A percentile compares a stretch with the other conserved stretches of the same genome.
Evolutionary conservation across 805 yeast species (phyloP).

Genomic region (Saturnispora saitoi): DNA sequence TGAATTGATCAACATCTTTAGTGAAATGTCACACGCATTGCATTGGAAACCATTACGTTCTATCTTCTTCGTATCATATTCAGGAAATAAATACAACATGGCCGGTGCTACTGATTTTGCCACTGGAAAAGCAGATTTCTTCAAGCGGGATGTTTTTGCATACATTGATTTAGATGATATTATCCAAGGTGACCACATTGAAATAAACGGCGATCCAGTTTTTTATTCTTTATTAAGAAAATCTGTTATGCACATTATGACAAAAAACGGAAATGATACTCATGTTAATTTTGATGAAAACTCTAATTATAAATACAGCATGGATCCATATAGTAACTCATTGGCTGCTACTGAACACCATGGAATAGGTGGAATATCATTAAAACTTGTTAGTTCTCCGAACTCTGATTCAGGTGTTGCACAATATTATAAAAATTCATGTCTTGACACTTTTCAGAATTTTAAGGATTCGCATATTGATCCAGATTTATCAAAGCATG

Average conservation of each 20-base stretch:
- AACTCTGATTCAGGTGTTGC: constrained; percentile 19
- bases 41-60: constrained; percentile 82
- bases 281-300: constrained; percentile 43
- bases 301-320: background rate
- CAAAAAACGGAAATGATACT: constrained; percentile 23
- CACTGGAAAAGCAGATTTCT: constrained; percentile 43
- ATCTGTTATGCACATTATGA: constrained; percentile 28
- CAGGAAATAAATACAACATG: constrained; percentile 67
- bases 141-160: constrained; percentile 54
- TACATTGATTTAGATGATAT: constrained; percentile 70
- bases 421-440: constrained; percentile 42
- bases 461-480: constrained; percentile 44
- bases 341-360: constrained; percentile 53
- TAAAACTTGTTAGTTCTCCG: constrained; percentile 34
- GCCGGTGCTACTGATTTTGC: constrained; percentile 84
- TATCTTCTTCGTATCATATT: constrained; percentile 76
- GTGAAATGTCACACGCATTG: constrained; percentile 50
- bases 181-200: constrained; percentile 43
- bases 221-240: constrained; percentile 40
- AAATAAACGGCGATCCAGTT: constrained; percentile 50
- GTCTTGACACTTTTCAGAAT: constrained; percentile 56
- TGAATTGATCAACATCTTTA: constrained; percentile 61
- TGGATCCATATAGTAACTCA: constrained; percentile 5
- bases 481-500: constrained; percentile 46
- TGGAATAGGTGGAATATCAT: constrained; percentile 64